phyloP scores from a whole-genome alignment of 495 filamentous ascomycete species.

The Tuber indicum region DNA sequence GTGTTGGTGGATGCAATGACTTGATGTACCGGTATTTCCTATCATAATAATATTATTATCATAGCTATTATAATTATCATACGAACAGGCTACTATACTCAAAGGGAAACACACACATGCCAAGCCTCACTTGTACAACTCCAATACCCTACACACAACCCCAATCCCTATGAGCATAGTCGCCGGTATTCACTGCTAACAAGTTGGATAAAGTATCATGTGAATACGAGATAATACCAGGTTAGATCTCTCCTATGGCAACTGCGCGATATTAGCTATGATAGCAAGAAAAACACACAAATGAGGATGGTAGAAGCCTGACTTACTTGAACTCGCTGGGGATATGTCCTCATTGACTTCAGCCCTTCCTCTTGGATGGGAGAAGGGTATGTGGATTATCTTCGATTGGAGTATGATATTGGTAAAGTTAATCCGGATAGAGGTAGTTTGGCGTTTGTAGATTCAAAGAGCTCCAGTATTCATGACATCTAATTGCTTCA shows the following conservation, averaged over 20 bases:
- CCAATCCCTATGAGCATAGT: too few species aligned
- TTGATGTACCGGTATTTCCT: too few species aligned
- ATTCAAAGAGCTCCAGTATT: background rate
- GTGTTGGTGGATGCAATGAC: too few species aligned
- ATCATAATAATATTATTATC: too few species aligned
- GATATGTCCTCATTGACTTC: background rate
- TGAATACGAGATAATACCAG: constrained; percentile 48
- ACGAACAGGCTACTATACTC: too few species aligned
- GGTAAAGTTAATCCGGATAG: background rate
- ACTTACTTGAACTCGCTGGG: background rate
- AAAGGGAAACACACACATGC: too few species aligned
- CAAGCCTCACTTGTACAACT: too few species aligned
- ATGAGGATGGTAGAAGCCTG: background rate
- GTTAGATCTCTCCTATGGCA: background rate
- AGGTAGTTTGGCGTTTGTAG: background rate
- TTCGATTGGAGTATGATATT: too few species aligned
- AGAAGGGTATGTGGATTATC: background rate
- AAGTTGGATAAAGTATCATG: too few species aligned
- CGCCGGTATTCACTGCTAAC: too few species aligned
- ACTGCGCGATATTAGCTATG: background rate
- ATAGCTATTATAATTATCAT: too few species aligned
- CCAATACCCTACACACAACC: too few species aligned
- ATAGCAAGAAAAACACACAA: background rate
- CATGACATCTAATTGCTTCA: background rate
- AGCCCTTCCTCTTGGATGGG: background rate